Base-by-base conservation (phyloP, 768 basidiomycete species). In the Hericium alpestre region DNA sequence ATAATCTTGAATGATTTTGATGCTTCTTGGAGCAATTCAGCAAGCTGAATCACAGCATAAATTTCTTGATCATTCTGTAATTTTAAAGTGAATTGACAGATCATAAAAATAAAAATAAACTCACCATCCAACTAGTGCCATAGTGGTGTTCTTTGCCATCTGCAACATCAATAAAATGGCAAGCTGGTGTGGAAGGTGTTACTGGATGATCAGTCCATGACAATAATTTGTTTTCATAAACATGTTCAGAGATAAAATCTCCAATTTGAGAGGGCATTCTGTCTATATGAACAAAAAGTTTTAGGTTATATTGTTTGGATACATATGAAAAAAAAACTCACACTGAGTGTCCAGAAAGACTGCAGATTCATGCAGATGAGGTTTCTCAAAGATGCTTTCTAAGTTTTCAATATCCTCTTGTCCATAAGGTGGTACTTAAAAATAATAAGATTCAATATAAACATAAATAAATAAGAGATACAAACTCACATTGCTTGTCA, bases 181-280 rank as follows among this genome's bases (percentile, higher is more conserved):
- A 87, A n/a, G 84, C 79, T 46, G 69, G 60, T 9, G 67, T 65
- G 0, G 70, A 43, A 52, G 71, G 63, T n/a, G 71, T 72, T 16
- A 87, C 66, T 38, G 75, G 71, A 63, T 88, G 86, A 1, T 69
- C 62, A 1, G 71, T 65, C 61, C 65, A 64, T 2, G 89, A 89
- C 7, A 76, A 69, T 12, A 92, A 81, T 61, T 81, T 64, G 13
- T 70, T 63, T 22, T 83, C 70, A 72, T 93, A 92, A 3, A 92
- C 74, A 56, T 73, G 73, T 55, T 77, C 64, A 18, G 87, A 90
- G 41, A 93, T 86, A 47, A 90, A 81, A 3, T 73, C 63, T 22
- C 89, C 87, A 73, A 90, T 84, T 60, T 87, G 80, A 53, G 83
- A 80, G 53, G 90, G 90, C 87, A 93, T 90, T 1, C 90, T 81